Conservation (phyloP, 192 early-diverging fungal species). For the Phycomyces blakesleeanus region DNA sequence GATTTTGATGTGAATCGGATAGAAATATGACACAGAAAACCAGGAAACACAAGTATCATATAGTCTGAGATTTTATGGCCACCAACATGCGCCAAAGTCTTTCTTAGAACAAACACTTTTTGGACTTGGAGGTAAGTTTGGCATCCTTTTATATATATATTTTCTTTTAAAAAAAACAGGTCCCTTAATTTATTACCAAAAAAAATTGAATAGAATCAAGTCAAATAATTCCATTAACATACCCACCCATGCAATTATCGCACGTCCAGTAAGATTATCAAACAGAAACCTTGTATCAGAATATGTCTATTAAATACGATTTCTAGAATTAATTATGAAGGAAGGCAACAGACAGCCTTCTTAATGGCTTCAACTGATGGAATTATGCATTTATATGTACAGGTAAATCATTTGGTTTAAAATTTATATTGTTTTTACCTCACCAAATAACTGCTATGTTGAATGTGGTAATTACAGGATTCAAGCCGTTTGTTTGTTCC, state of each 20-base stretch:
- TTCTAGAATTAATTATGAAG: conserved; percentile 11
- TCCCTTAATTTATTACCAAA: no score
- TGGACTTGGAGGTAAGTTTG: conserved; percentile 16
- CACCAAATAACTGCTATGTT: background rate
- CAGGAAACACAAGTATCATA: conserved; percentile 15
- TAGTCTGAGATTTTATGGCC: conserved; percentile 31
- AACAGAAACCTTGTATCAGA: background rate
- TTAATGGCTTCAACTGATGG: conserved; percentile 30
- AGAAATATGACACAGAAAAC: conserved; percentile 17
- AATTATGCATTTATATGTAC: conserved; percentile 32
- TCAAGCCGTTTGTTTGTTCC: conserved; percentile 17
- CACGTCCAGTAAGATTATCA: conserved; percentile 24
- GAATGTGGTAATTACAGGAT: background rate
- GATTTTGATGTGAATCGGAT: background rate
- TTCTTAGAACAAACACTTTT: conserved; percentile 30
- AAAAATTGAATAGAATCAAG: conserved; percentile 13
- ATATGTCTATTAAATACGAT: background rate
- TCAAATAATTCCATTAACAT: conserved; percentile 26
- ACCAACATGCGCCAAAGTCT: conserved; percentile 4
- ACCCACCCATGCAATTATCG: conserved; percentile 35
- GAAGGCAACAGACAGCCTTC: conserved; percentile 18
- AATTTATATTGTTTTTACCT: background rate
- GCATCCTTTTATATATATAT: no score
- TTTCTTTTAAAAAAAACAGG: no score
- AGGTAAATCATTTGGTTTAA: conserved; percentile 5